Percentiles rank a stretch among this genome's conserved stretches.
phyloP scores from a whole-genome alignment of 2,329 filamentous ascomycete genomes.

The Paraphaeosphaeria sporulosa region DNA sequence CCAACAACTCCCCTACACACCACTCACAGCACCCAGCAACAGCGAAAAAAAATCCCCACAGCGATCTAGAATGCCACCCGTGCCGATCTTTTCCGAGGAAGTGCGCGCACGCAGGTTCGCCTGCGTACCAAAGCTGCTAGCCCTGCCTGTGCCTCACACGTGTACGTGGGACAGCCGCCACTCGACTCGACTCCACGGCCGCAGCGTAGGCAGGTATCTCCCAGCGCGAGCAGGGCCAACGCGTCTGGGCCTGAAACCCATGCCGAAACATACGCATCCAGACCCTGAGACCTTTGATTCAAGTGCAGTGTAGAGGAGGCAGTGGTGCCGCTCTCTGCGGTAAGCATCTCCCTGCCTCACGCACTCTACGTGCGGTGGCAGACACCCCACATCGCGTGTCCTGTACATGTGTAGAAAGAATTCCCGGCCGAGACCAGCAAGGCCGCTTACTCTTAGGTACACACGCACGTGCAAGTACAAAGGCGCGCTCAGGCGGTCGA shows the following conservation, averaged over 20 bases:
- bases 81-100: conserved; percentile 8
- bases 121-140: neutral
- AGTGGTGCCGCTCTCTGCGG: neutral
- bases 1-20: neutral
- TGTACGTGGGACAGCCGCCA: conserved; percentile 2
- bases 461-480: no score
- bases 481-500: conserved; percentile 20
- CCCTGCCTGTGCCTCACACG: neutral
- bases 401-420: no score
- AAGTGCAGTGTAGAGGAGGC: no score
- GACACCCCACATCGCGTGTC: neutral
- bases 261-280: no score
- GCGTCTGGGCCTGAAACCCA: neutral
- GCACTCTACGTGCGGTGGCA: no score
- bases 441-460: neutral
- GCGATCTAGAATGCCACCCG: conserved; percentile 6
- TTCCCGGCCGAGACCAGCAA: neutral
- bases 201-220: neutral
- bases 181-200: neutral
- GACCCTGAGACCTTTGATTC: no score
- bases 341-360: conserved; percentile 1
- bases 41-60: conserved; percentile 1
- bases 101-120: neutral
- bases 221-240: neutral
- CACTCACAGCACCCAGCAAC: neutral